These are phyloP conservation scores for Ceratocystis destructans DNA, from an alignment of 2,329 filamentous ascomycete species.

Conservation along the genomic window DNA sequence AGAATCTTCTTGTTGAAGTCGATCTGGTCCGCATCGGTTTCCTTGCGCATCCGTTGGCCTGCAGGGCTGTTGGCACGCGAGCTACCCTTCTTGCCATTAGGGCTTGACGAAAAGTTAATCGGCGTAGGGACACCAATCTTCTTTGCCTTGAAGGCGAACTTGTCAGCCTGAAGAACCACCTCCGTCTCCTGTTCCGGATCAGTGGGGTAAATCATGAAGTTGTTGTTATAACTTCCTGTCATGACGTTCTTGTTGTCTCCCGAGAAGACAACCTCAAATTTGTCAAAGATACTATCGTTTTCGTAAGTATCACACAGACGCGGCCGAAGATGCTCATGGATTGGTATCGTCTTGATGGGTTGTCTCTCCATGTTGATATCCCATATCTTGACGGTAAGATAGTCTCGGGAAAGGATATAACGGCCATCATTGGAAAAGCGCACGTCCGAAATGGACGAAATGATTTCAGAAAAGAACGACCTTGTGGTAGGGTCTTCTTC, in stretches of 20 bases:
- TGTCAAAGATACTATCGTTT: slow-evolving; percentile 99
- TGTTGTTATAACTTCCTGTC: slow-evolving; percentile 99
- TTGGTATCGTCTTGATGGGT: slow-evolving; percentile 95
- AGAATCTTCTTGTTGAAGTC: slow-evolving; percentile 99
- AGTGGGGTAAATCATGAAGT: slow-evolving; percentile 99
- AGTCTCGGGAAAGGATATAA: slow-evolving; percentile 95
- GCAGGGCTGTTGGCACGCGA: slow-evolving; percentile 83
- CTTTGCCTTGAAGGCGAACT: slow-evolving; percentile 99
- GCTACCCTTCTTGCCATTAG: slow-evolving; percentile 71
- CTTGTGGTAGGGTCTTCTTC: slow-evolving; percentile 94
- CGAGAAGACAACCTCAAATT: slow-evolving; percentile 98
- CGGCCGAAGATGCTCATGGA: slow-evolving; percentile 90
- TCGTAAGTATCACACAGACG: slow-evolving; percentile 96
- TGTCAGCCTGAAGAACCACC: slow-evolving; percentile 93
- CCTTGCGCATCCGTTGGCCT: slow-evolving; percentile 91
- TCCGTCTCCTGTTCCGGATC: slow-evolving; percentile 94
- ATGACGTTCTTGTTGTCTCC: slow-evolving; percentile 98
- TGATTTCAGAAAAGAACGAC: slow-evolving; percentile 99
- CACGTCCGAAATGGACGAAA: slow-evolving; percentile 97
- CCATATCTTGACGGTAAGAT: slow-evolving; percentile 98
- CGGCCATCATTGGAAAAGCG: slow-evolving; percentile 92
- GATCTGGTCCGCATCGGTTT: slow-evolving; percentile 97
- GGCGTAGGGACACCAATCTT: slow-evolving; percentile 96
- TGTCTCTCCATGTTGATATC: slow-evolving; percentile 98
- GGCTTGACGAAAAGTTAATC: slow-evolving; percentile 71